Percentiles rank a stretch among this genome's conserved stretches.
Evolutionary conservation across 441 rosid genomes (phyloP).

Genomic region (Hura crepitans): DNA sequence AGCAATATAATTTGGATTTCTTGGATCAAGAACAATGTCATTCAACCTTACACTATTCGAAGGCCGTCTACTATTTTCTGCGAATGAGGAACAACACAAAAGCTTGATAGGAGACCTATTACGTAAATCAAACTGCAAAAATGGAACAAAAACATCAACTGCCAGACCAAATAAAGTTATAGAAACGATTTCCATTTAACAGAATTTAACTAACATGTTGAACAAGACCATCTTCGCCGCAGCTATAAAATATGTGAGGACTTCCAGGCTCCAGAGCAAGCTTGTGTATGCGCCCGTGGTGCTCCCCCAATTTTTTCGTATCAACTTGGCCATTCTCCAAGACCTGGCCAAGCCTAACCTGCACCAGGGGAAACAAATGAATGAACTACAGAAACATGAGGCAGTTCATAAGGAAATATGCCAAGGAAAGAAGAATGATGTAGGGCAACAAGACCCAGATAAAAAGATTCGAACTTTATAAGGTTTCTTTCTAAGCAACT

Average conservation of each 20-base stretch:
- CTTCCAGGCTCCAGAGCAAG: slow-evolving; percentile 74
- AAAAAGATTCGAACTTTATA: not conserved
- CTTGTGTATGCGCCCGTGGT: slow-evolving; percentile 48
- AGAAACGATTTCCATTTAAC: not conserved
- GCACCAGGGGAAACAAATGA: slow-evolving; percentile 9
- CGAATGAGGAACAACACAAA: slow-evolving; percentile 43
- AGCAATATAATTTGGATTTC: slow-evolving; percentile 52
- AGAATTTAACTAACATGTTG: slow-evolving; percentile 54
- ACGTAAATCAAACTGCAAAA: slow-evolving; percentile 63
- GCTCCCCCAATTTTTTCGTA: slow-evolving; percentile 53
- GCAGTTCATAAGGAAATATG: not conserved
- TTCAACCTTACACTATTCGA: slow-evolving; percentile 39
- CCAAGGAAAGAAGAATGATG: not conserved
- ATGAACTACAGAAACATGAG: not conserved
- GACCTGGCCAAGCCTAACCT: slow-evolving; percentile 66
- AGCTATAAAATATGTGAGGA: slow-evolving; percentile 60
- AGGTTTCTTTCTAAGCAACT: too few relatives aligned
- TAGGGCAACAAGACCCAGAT: not conserved
- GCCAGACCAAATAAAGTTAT: slow-evolving; percentile 9
- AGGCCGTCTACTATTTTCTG: slow-evolving; percentile 39
- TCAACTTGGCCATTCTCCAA: slow-evolving; percentile 45
- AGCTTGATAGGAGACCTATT: slow-evolving; percentile 40
- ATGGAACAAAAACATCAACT: slow-evolving; percentile 14
- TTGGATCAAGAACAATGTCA: slow-evolving; percentile 54
- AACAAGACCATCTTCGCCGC: slow-evolving; percentile 72